A percentile compares a stretch with the other conserved stretches of the same genome.
phyloP scores from a whole-genome alignment of 2,329 filamentous ascomycete genomes.

The Pyrenophora tritici-repentis region DNA sequence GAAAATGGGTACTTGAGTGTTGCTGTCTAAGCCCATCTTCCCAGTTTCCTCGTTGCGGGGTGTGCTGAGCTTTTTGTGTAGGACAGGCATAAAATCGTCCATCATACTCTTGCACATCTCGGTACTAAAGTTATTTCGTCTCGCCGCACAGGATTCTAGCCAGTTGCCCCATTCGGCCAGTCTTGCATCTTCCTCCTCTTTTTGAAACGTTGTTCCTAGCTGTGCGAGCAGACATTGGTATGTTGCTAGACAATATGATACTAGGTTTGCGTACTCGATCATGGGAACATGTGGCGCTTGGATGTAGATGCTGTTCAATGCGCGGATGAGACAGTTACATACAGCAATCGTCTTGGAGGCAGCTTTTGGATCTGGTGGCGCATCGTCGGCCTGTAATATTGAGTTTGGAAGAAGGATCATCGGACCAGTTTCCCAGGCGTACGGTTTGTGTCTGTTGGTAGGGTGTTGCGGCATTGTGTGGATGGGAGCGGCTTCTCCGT shows the following conservation, averaged over 20 bases:
- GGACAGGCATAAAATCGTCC: slow-evolving; percentile 32
- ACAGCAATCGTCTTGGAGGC: slow-evolving; percentile 66
- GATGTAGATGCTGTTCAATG: slow-evolving; percentile 67
- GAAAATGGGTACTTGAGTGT: slow-evolving; percentile 14
- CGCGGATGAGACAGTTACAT: slow-evolving; percentile 67
- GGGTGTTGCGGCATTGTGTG: neutral
- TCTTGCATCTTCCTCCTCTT: slow-evolving; percentile 63
- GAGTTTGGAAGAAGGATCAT: slow-evolving; percentile 20
- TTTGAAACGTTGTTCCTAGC: slow-evolving; percentile 42
- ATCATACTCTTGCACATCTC: slow-evolving; percentile 31
- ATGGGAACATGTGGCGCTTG: slow-evolving; percentile 60
- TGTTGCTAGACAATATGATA: slow-evolving; percentile 64
- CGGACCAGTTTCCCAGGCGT: slow-evolving; percentile 19
- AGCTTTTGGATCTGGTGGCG: slow-evolving; percentile 58
- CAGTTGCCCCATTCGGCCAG: slow-evolving; percentile 60
- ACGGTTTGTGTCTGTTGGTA: neutral
- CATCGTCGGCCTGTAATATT: slow-evolving; percentile 3
- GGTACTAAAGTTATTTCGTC: slow-evolving; percentile 21
- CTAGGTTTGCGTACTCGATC: slow-evolving; percentile 61
- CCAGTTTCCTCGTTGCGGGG: slow-evolving; percentile 5
- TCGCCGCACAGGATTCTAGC: slow-evolving; percentile 48
- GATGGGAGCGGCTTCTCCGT: neutral
- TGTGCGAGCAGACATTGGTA: slow-evolving; percentile 64
- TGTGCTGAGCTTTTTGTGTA: slow-evolving; percentile 39
- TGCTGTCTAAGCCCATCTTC: slow-evolving; percentile 15